Evolutionary conservation across 1,284 basidiomycete species (phyloP).

Genomic region (Coriolopsis trogii): DNA sequence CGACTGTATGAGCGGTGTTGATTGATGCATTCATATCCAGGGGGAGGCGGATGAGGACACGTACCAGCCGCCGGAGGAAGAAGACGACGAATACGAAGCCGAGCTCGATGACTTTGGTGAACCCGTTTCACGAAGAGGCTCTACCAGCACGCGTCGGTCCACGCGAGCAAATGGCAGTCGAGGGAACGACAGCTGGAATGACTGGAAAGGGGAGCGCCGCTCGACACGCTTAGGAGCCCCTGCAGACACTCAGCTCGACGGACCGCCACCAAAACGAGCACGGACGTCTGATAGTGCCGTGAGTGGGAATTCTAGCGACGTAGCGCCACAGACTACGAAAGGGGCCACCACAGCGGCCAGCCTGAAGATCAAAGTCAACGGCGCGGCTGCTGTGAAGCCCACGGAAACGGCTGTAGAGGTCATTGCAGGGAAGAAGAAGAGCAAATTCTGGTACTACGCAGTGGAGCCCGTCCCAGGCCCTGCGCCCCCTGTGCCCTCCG

Average conservation of each 20-base stretch:
- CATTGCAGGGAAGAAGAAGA: conserved; percentile 74
- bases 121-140: conserved; percentile 38
- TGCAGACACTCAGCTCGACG: conserved; percentile 51
- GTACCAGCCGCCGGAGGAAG: conserved; percentile 62
- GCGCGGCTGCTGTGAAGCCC: conserved; percentile 65
- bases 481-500: conserved; percentile 11
- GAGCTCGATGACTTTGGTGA: conserved; percentile 51
- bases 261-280: conserved; percentile 63
- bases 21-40: conserved; percentile 39
- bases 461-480: conserved; percentile 61
- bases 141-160: conserved; percentile 59
- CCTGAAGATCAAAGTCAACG: conserved; percentile 39
- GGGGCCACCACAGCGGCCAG: conserved; percentile 35
- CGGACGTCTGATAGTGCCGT: conserved; percentile 71
- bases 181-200: conserved; percentile 50
- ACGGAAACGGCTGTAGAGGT: conserved; percentile 72
- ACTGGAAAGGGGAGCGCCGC: conserved; percentile 75
- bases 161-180: conserved; percentile 57
- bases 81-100: conserved; percentile 62
- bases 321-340: conserved; percentile 7
- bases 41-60: conserved; percentile 60
- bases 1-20: conserved; percentile 28
- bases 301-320: conserved; percentile 52
- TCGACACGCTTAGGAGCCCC: conserved; percentile 66
- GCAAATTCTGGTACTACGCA: conserved; percentile 83